Conservation (phyloP, 768 basidiomycete species). For the Trametes maxima region DNA sequence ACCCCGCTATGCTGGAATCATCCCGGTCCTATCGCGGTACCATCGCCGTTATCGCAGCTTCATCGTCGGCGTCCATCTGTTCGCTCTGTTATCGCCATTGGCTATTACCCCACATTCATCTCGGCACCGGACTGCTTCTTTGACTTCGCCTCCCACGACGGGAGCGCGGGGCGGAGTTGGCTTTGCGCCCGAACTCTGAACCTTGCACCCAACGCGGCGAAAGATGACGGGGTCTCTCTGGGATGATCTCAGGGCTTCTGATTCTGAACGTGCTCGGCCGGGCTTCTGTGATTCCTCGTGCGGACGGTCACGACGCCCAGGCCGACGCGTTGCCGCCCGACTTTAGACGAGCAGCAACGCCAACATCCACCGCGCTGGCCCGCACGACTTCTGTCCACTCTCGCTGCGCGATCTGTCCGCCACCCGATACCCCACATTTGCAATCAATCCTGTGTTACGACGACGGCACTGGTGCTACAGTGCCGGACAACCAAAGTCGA, state of each 20-base stretch:
- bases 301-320: conserved; percentile 1
- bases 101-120: conserved; percentile 12
- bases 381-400: not conserved
- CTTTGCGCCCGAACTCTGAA: conserved; percentile 2
- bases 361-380: not conserved
- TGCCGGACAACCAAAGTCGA: no score
- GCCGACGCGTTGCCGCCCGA: not conserved
- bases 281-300: conserved; percentile 12
- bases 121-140: conserved; percentile 18
- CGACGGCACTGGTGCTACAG: not conserved
- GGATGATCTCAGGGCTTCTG: conserved; percentile 11
- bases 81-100: conserved; percentile 22
- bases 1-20: not conserved
- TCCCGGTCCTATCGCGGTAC: conserved; percentile 14
- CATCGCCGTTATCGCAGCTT: conserved; percentile 17
- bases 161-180: conserved; percentile 2
- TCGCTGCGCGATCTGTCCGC: not conserved
- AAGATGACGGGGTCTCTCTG: conserved; percentile 8
- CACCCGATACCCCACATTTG: not conserved
- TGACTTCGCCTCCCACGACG: conserved; percentile 11
- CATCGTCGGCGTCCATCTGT: conserved; percentile 1
- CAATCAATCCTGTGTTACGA: not conserved
- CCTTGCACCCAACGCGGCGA: conserved; percentile 1
- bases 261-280: not conserved
- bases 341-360: not conserved